A percentile compares a stretch with the other conserved stretches of the same genome.
These are phyloP conservation scores for Colletotrichum truncatum DNA, from an alignment of 2,329 filamentous ascomycete species.

Conservation along the genomic window DNA sequence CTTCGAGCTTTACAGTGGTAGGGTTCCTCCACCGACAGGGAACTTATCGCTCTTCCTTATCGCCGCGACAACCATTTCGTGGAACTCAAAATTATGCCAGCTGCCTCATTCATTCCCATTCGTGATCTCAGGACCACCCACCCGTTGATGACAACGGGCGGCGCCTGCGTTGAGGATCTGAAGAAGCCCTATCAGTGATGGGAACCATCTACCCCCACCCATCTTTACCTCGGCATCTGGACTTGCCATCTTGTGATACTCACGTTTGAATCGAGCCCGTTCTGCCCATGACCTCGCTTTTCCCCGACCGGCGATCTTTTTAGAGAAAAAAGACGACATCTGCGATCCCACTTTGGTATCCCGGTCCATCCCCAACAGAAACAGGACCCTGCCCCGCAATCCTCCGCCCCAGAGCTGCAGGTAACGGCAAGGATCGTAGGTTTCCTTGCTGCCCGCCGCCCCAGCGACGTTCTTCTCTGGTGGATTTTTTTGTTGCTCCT, in stretches of 20 bases:
- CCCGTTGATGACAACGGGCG: no score
- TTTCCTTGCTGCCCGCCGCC: constrained; percentile 12
- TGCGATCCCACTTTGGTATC: constrained; percentile 26
- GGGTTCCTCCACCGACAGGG: constrained; percentile 2
- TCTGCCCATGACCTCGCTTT: background rate
- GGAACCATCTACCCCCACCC: background rate
- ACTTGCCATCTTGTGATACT: background rate
- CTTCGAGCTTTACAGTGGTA: constrained; percentile 12
- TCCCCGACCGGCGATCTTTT: constrained; percentile 4
- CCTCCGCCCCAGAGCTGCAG: constrained; percentile 20
- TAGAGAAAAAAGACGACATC: constrained; percentile 5
- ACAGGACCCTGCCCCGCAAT: constrained; percentile 30
- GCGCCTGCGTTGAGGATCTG: no score
- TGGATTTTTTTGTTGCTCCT: background rate
- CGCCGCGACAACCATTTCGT: constrained; percentile 7
- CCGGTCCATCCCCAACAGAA: constrained; percentile 31
- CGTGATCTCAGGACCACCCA: background rate
- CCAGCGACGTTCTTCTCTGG: constrained; percentile 5
- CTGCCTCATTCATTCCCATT: background rate
- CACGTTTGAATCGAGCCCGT: background rate
- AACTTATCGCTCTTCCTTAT: constrained; percentile 13
- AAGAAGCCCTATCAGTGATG: background rate
- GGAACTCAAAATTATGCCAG: background rate
- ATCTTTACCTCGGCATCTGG: constrained; percentile 11
- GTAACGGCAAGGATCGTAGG: constrained; percentile 11